Conservation (phyloP, 345 rosid genomes). For the Sonneratia caseolaris region DNA sequence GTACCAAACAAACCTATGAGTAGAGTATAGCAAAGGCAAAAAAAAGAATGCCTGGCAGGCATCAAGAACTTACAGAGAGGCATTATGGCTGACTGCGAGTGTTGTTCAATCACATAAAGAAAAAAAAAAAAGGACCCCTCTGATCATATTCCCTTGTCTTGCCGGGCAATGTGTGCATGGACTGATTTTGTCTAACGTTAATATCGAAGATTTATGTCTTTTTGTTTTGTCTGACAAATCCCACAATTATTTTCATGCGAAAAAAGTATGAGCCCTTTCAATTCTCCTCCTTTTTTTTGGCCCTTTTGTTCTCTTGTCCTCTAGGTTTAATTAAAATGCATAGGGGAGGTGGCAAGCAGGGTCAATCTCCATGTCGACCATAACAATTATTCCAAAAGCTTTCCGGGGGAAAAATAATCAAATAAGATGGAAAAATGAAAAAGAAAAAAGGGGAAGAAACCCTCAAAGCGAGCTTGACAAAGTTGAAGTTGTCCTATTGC, state of each 20-base stretch:
- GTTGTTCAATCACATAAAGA: slow-evolving; percentile 56
- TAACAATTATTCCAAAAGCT: neutral
- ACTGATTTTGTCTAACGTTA: too few relatives aligned
- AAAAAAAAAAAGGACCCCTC: slow-evolving; percentile 21
- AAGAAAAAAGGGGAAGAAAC: slow-evolving; percentile 7
- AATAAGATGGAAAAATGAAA: slow-evolving; percentile 5
- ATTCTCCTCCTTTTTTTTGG: too few relatives aligned
- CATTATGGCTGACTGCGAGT: slow-evolving; percentile 22
- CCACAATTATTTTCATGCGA: too few relatives aligned
- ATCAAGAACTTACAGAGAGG: slow-evolving; percentile 31
- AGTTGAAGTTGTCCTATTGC: neutral
- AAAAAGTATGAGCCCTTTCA: too few relatives aligned
- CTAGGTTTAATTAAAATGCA: neutral
- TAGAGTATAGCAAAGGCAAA: neutral
- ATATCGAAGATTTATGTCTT: too few relatives aligned
- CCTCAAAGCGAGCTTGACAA: slow-evolving; percentile 8
- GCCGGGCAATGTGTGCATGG: slow-evolving; percentile 11
- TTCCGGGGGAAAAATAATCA: neutral
- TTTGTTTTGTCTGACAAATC: too few relatives aligned
- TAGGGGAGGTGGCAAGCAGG: neutral
- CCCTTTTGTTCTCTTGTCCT: neutral
- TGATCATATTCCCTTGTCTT: slow-evolving; percentile 25
- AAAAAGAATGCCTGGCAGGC: neutral
- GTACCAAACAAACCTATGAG: too few relatives aligned
- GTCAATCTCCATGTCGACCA: neutral